A percentile compares a stretch with the other conserved stretches of the same genome.
Conservation (phyloP, 2,329 filamentous ascomycete species). For the Cladosporium sp. region DNA sequence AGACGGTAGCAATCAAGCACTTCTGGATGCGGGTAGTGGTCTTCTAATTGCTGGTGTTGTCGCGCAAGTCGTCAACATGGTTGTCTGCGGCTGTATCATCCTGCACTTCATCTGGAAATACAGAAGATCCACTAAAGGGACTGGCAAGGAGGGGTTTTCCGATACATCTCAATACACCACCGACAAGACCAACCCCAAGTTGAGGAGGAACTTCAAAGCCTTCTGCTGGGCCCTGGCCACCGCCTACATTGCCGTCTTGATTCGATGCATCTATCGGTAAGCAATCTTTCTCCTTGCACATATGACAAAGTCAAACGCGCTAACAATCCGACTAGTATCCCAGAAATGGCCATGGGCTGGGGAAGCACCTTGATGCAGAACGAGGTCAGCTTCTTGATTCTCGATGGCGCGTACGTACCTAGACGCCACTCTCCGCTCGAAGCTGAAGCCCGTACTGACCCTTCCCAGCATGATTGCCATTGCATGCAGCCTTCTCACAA, state of each 20-base stretch:
- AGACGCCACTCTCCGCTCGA: neutral
- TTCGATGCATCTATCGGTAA: constrained; percentile 4
- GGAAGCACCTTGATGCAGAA: constrained; percentile 3
- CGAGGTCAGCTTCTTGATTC: constrained; percentile 1
- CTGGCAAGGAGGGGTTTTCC: neutral
- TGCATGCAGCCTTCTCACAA: neutral
- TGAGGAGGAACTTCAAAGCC: constrained; percentile 1
- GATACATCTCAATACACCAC: neutral
- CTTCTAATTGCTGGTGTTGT: constrained; percentile 11
- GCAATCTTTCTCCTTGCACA: neutral
- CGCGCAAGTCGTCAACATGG: constrained; percentile 10
- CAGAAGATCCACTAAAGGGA: neutral
- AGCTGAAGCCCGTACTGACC: neutral
- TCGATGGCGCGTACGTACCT: constrained; percentile 2
- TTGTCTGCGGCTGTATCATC: constrained; percentile 2
- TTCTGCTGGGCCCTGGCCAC: neutral
- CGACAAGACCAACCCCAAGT: neutral
- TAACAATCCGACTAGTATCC: neutral
- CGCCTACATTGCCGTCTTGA: neutral
- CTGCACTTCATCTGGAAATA: neutral
- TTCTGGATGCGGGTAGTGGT: constrained; percentile 1
- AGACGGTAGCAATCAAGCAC: neutral
- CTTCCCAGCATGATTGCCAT: neutral
- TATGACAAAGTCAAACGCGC: neutral
- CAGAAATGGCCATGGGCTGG: constrained; percentile 7